phyloP scores from a whole-genome alignment of 352 stramenopile species.

The Pythium guiyangense region DNA sequence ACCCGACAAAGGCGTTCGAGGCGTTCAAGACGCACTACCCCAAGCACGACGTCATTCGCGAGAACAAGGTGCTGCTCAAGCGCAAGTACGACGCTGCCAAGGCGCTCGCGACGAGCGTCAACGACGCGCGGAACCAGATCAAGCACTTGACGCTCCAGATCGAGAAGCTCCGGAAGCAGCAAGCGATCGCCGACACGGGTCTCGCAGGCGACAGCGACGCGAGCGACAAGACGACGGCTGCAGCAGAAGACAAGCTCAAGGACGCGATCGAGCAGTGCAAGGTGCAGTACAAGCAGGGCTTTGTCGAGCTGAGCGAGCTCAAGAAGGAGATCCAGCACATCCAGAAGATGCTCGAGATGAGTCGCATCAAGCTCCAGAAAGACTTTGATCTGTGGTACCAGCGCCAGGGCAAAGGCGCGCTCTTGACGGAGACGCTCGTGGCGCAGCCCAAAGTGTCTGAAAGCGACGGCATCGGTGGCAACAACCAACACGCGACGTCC shows the following conservation, averaged over 20 bases:
- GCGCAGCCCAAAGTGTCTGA: conserved; percentile 24
- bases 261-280: conserved; percentile 89
- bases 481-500: neutral
- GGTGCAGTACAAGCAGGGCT: conserved; percentile 86
- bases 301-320: conserved; percentile 88
- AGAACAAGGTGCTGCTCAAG: conserved; percentile 92
- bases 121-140: conserved; percentile 83
- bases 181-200: conserved; percentile 49
- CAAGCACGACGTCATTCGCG: conserved; percentile 81
- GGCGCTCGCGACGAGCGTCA: conserved; percentile 77
- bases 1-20: conserved; percentile 75
- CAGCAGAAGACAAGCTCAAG: conserved; percentile 53
- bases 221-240: conserved; percentile 2
- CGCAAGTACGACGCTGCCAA: conserved; percentile 91
- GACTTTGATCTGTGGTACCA: conserved; percentile 94
- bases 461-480: conserved; percentile 3
- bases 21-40: conserved; percentile 86
- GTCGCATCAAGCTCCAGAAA: conserved; percentile 86
- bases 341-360: conserved; percentile 91
- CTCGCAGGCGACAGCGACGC: conserved; percentile 23
- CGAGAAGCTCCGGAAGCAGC: conserved; percentile 67
- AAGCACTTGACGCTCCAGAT: conserved; percentile 59
- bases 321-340: conserved; percentile 94
- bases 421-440: conserved; percentile 49
- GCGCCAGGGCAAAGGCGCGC: conserved; percentile 46